Evolutionary conservation across 768 basidiomycete species (phyloP).

Genomic region (Suillus subaureus): DNA sequence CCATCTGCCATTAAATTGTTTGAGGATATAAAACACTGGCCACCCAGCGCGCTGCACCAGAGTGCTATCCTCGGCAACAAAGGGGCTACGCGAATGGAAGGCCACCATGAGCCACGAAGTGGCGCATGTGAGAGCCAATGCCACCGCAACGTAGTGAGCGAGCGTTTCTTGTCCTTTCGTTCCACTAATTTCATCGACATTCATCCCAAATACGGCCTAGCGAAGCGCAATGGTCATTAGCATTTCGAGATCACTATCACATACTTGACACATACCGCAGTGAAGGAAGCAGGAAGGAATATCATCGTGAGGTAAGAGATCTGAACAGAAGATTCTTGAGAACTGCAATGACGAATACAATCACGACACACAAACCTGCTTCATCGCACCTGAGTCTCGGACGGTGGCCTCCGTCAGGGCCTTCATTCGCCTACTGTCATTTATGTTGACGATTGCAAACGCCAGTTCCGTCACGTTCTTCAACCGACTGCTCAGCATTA

Average conservation of each 20-base stretch:
- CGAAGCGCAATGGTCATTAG: constrained; percentile 18
- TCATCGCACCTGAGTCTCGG: constrained; percentile 17
- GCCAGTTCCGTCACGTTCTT: constrained; percentile 35
- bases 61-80: constrained; percentile 15
- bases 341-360: constrained; percentile 1
- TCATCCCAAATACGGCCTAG: constrained; percentile 33
- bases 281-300: constrained; percentile 55
- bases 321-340: constrained; percentile 26
- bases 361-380: constrained; percentile 22
- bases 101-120: constrained; percentile 59
- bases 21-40: constrained; percentile 22
- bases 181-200: constrained; percentile 30
- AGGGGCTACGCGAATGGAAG: constrained; percentile 36
- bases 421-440: constrained; percentile 38
- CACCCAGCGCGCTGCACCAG: constrained; percentile 19
- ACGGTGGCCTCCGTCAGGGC: constrained; percentile 12
- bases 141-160: constrained; percentile 39
- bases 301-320: constrained; percentile 58
- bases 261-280: constrained; percentile 23
- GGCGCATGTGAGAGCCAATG: constrained; percentile 47
- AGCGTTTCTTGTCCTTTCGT: constrained; percentile 34
- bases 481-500: constrained; percentile 31
- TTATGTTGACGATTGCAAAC: constrained; percentile 55
- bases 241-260: not conserved
- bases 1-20: not conserved